Conservation (phyloP, 345 rosid species). For the Corchorus olitorius region DNA sequence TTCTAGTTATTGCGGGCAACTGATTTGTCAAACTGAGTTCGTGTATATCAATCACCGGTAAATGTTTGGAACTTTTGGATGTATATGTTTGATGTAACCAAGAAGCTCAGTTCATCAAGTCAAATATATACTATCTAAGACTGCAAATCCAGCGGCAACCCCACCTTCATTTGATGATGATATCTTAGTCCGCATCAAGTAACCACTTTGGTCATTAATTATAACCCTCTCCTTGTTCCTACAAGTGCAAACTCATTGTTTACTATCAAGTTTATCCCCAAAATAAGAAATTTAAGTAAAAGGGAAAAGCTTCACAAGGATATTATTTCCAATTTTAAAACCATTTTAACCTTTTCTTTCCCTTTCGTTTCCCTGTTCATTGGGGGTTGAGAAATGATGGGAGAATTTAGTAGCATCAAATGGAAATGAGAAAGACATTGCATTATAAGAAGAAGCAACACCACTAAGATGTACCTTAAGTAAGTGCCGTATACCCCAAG, state of each 20-base stretch:
- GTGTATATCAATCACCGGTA: too few species aligned
- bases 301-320: neutral
- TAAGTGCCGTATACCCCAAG: constrained; percentile 89
- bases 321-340: neutral
- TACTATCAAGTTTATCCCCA: neutral
- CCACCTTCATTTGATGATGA: constrained; percentile 97
- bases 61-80: too few species aligned
- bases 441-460: neutral
- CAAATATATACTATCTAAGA: constrained; percentile 85
- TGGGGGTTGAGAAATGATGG: neutral
- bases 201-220: constrained; percentile 76
- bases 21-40: too few species aligned
- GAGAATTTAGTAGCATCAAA: neutral
- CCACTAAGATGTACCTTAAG: constrained; percentile 56
- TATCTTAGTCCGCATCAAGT: constrained; percentile 83
- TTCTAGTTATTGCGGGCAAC: too few species aligned
- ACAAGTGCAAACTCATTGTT: constrained; percentile 24
- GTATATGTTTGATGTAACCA: neutral
- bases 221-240: constrained; percentile 88
- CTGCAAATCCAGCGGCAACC: constrained; percentile 92
- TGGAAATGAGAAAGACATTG: neutral
- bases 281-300: neutral
- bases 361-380: neutral
- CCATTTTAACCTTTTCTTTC: neutral
- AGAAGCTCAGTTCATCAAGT: constrained; percentile 38